Evolutionary conservation across 164 flowering plant species (phyloP).

Genomic region (Tetracentron sinense): DNA sequence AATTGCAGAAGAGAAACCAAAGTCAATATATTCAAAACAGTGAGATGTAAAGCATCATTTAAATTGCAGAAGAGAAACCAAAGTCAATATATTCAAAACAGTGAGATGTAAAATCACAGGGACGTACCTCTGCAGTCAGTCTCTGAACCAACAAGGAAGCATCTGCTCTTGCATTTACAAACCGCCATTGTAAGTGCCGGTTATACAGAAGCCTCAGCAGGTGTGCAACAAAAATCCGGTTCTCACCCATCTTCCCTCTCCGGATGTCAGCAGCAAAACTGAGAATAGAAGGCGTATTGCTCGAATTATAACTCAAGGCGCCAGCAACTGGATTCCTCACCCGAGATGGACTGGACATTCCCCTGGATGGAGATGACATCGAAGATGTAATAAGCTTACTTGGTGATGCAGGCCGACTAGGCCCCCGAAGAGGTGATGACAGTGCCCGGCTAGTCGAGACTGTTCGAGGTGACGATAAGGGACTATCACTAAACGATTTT

Average conservation of each 20-base stretch:
- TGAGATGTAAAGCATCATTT: neutral
- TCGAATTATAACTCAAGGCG: slow-evolving; percentile 22
- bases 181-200: slow-evolving; percentile 80
- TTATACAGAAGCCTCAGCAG: slow-evolving; percentile 62
- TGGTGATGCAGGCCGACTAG: slow-evolving; percentile 59
- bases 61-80: neutral
- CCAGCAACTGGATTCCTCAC: slow-evolving; percentile 31
- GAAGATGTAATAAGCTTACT: slow-evolving; percentile 35
- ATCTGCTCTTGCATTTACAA: slow-evolving; percentile 71
- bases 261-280: slow-evolving; percentile 57
- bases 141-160: slow-evolving; percentile 49
- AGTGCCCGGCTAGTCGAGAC: slow-evolving; percentile 31
- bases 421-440: slow-evolving; percentile 56
- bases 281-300: slow-evolving; percentile 45
- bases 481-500: slow-evolving; percentile 45
- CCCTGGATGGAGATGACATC: slow-evolving; percentile 44
- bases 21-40: neutral
- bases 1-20: neutral
- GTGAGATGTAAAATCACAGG: slow-evolving; percentile 4
- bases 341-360: slow-evolving; percentile 58
- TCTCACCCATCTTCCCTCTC: slow-evolving; percentile 69
- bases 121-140: slow-evolving; percentile 62
- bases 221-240: slow-evolving; percentile 60
- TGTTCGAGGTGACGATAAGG: slow-evolving; percentile 45
- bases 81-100: neutral